Evolutionary conservation across 208 protist genomes (phyloP).

Genomic region (Leishmania turanica): DNA sequence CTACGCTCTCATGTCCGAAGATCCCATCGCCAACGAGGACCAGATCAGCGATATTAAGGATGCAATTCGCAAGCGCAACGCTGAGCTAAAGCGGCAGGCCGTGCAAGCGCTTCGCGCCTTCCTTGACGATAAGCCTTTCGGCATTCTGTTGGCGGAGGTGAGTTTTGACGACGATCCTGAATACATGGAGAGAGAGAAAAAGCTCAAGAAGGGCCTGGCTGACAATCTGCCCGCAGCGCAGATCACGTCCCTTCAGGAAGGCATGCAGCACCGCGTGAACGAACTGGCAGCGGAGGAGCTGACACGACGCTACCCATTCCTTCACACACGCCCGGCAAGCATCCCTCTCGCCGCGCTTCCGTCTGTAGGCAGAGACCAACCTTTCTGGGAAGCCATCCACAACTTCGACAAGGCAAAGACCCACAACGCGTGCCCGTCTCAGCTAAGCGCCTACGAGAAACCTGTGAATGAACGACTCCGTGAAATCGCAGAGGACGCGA

Average conservation of each 20-base stretch:
- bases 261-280: conserved; percentile 54
- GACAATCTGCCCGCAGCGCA: background rate
- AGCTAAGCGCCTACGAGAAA: conserved; percentile 14
- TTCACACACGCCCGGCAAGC: conserved; percentile 33
- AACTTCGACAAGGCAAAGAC: conserved; percentile 20
- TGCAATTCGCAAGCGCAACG: conserved; percentile 39
- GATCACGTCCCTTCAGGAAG: conserved; percentile 21
- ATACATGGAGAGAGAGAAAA: conserved; percentile 40
- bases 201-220: conserved; percentile 17
- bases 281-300: conserved; percentile 47
- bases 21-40: conserved; percentile 29
- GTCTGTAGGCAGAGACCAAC: conserved; percentile 28
- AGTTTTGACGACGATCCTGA: conserved; percentile 33
- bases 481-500: conserved; percentile 32
- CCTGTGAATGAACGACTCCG: conserved; percentile 34
- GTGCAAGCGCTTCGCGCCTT: conserved; percentile 28
- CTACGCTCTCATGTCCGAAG: conserved; percentile 37
- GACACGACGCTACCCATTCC: conserved; percentile 25
- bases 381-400: conserved; percentile 24
- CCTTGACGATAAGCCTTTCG: conserved; percentile 48
- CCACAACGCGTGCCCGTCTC: background rate
- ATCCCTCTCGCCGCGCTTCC: conserved; percentile 35
- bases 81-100: conserved; percentile 39
- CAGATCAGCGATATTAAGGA: conserved; percentile 50
- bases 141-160: conserved; percentile 41